A percentile compares a stretch with the other conserved stretches of the same genome.
phyloP scores from a whole-genome alignment of 176 grass and related monocot species.

The Tuctoria greenei region DNA sequence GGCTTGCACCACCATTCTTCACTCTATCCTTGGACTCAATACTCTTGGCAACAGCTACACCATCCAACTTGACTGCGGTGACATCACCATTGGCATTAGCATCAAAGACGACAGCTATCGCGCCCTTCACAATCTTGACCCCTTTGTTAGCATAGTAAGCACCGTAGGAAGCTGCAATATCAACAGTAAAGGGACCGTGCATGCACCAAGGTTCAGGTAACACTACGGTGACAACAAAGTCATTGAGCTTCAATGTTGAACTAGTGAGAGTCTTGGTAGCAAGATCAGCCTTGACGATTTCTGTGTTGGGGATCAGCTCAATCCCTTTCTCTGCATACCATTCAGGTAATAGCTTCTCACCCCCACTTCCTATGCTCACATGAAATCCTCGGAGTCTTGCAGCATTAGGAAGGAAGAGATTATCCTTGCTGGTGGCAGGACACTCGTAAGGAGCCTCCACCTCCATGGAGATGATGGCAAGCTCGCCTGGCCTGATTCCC shows the following conservation, averaged over 20 bases:
- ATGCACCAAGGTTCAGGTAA: constrained; percentile 99
- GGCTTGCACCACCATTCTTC: too few species aligned
- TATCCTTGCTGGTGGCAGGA: too few species aligned
- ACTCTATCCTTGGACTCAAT: too few species aligned
- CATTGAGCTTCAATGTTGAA: constrained; percentile 68
- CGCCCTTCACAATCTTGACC: constrained; percentile 82
- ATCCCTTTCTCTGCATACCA: too few species aligned
- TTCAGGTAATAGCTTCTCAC: constrained; percentile 81
- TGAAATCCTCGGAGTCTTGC: constrained; percentile 96
- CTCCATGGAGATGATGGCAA: too few species aligned
- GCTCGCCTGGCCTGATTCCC: too few species aligned
- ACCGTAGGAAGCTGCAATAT: constrained; percentile 87
- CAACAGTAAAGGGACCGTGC: constrained; percentile 81
- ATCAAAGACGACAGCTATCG: constrained; percentile 81
- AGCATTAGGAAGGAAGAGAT: too few species aligned
- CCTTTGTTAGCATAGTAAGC: constrained; percentile 92
- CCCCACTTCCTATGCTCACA: constrained; percentile 83
- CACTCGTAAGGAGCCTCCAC: too few species aligned
- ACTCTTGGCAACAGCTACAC: too few species aligned
- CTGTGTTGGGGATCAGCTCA: too few species aligned
- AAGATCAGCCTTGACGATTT: constrained; percentile 94
- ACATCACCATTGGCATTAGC: constrained; percentile 78
- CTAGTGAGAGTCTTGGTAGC: constrained; percentile 72
- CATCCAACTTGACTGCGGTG: too few species aligned
- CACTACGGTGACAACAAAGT: constrained; percentile 95